Conservation (phyloP, 306 rosid species). For the Nissolia schottii region DNA sequence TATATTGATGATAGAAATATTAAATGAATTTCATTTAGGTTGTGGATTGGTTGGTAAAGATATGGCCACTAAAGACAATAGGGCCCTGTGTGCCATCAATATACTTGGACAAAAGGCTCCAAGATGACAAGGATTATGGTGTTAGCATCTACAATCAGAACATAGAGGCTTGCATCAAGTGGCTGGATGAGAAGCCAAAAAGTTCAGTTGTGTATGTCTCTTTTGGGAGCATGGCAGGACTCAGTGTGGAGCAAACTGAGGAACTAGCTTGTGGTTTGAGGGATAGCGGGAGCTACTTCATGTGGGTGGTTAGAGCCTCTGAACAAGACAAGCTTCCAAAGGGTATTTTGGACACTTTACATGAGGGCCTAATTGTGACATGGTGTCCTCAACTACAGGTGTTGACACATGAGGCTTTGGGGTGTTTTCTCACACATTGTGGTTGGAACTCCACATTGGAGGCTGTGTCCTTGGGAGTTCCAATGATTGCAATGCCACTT, state of each 20-base stretch:
- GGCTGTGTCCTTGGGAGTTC: constrained; percentile 25
- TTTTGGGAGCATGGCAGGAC: constrained; percentile 18
- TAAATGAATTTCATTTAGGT: constrained; percentile 13
- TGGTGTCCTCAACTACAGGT: constrained; percentile 28
- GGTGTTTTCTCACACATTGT: constrained; percentile 25
- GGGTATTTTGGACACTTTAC: not conserved
- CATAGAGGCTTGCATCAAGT: constrained; percentile 23
- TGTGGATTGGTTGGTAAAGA: constrained; percentile 28
- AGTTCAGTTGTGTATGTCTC: constrained; percentile 23
- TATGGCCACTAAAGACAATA: constrained; percentile 22
- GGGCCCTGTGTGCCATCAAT: constrained; percentile 26
- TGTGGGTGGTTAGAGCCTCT: constrained; percentile 23
- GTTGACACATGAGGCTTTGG: constrained; percentile 21
- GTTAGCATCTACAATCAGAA: constrained; percentile 12
- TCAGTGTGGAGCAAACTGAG: constrained; percentile 15
- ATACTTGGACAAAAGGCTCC: constrained; percentile 17
- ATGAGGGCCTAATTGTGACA: constrained; percentile 7
- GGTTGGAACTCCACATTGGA: constrained; percentile 28
- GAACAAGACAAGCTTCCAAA: constrained; percentile 3
- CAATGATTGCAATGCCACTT: constrained; percentile 26
- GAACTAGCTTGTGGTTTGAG: constrained; percentile 18
- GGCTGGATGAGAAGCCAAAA: constrained; percentile 30
- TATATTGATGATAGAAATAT: not conserved
- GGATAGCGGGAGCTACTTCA: constrained; percentile 1
- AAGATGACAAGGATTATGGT: constrained; percentile 30